Evolutionary conservation across 2,329 filamentous ascomycete genomes (phyloP).

Genomic region (Albifimbria verrucaria): DNA sequence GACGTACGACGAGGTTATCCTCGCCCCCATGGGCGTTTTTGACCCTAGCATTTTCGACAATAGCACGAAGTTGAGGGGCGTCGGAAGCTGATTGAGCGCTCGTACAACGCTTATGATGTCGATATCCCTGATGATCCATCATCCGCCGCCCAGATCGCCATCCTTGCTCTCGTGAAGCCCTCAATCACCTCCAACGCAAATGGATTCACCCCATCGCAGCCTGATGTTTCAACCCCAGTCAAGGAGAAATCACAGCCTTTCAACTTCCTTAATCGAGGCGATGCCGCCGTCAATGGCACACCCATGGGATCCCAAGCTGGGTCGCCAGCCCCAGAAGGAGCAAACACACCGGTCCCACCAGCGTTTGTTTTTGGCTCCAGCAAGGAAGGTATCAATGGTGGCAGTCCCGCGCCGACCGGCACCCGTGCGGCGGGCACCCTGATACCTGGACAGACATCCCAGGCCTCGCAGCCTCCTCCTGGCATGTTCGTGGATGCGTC

Average conservation of each 20-base stretch:
- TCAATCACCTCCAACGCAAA: slow-evolving; percentile 47
- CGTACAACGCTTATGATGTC: slow-evolving; percentile 90
- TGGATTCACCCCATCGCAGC: slow-evolving; percentile 38
- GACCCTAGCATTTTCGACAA: slow-evolving; percentile 86
- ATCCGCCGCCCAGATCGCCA: slow-evolving; percentile 76
- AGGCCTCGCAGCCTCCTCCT: slow-evolving; percentile 32
- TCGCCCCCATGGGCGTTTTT: slow-evolving; percentile 95
- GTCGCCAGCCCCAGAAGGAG: slow-evolving; percentile 79
- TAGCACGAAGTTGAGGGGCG: slow-evolving; percentile 74
- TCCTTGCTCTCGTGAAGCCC: slow-evolving; percentile 58
- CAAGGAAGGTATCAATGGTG: slow-evolving; percentile 42
- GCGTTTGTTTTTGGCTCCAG: slow-evolving; percentile 52
- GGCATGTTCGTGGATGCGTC: slow-evolving; percentile 49
- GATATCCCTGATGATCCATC: slow-evolving; percentile 83
- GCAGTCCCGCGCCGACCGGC: slow-evolving; percentile 50
- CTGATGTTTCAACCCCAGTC: slow-evolving; percentile 54
- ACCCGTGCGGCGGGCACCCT: slow-evolving; percentile 48
- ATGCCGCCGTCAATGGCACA: slow-evolving; percentile 70
- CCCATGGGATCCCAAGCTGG: slow-evolving; percentile 83
- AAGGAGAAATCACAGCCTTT: slow-evolving; percentile 65
- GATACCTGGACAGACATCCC: slow-evolving; percentile 28
- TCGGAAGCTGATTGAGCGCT: slow-evolving; percentile 78
- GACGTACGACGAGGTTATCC: slow-evolving; percentile 91
- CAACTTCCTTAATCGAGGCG: slow-evolving; percentile 63
- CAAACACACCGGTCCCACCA: slow-evolving; percentile 61